A percentile compares a stretch with the other conserved stretches of the same genome.
These are phyloP conservation scores for Stramenopiles sp. DNA, from an alignment of 352 stramenopile species.

Conservation along the genomic window DNA sequence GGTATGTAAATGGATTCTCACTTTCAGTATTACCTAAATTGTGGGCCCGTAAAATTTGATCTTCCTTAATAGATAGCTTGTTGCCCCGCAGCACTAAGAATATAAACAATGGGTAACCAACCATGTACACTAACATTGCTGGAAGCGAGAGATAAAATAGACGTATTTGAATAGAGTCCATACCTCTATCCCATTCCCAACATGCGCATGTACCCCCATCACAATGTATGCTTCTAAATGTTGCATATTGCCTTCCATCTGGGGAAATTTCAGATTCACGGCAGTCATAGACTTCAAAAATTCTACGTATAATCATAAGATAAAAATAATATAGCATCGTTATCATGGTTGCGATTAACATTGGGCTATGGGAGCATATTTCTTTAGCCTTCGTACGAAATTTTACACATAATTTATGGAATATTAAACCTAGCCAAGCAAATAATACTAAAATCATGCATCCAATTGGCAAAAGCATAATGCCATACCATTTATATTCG, in stretches of 20 bases:
- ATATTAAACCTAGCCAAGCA: neutral
- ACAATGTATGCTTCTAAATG: conserved; percentile 29
- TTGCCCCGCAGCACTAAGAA: conserved; percentile 36
- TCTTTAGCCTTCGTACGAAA: neutral
- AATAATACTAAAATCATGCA: neutral
- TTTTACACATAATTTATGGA: neutral
- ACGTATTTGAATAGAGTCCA: conserved; percentile 27
- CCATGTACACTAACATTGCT: conserved; percentile 39
- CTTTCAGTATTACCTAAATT: conserved; percentile 29
- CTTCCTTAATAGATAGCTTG: conserved; percentile 35
- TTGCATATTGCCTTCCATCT: conserved; percentile 45
- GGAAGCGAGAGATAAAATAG: conserved; percentile 39
- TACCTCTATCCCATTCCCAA: conserved; percentile 27
- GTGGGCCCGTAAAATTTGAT: conserved; percentile 38
- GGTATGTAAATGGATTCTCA: conserved; percentile 41
- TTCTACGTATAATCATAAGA: conserved; percentile 43
- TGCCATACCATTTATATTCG: conserved; percentile 29
- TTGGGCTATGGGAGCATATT: neutral
- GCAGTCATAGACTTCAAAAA: conserved; percentile 51
- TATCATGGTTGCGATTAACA: neutral
- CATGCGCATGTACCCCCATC: conserved; percentile 23
- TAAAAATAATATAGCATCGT: conserved; percentile 58
- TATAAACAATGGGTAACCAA: conserved; percentile 45
- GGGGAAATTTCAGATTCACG: conserved; percentile 30
- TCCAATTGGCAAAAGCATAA: neutral